These are phyloP conservation scores for Mortierella alpina DNA, from an alignment of 192 early-diverging fungal genomes.

Conservation along the genomic window DNA sequence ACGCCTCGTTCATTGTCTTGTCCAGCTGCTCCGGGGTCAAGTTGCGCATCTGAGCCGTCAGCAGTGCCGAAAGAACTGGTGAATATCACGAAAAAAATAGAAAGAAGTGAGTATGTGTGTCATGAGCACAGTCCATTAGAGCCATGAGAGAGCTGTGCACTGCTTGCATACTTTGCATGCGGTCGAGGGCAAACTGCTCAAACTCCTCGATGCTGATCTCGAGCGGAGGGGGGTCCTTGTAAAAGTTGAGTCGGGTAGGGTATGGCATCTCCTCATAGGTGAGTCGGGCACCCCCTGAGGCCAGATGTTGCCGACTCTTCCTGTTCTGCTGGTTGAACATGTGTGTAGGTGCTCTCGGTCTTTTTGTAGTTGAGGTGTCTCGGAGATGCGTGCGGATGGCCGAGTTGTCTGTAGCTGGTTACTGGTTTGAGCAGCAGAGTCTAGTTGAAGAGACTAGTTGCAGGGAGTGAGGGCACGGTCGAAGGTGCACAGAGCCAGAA, in stretches of 20 bases:
- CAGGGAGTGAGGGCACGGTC: too few species aligned
- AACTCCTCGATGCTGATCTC: constrained; percentile 80
- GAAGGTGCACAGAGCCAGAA: too few species aligned
- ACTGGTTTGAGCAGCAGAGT: too few species aligned
- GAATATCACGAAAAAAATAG: background rate
- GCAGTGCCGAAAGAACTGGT: constrained; percentile 83
- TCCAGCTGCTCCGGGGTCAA: constrained; percentile 68
- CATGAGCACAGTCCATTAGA: background rate
- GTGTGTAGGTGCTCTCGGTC: background rate
- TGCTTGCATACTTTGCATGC: constrained; percentile 67
- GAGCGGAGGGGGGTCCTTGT: constrained; percentile 67
- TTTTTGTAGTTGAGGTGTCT: too few species aligned
- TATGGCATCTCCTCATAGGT: constrained; percentile 32
- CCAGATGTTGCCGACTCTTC: constrained; percentile 19
- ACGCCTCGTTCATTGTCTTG: constrained; percentile 59
- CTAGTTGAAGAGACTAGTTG: too few species aligned
- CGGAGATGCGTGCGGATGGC: too few species aligned
- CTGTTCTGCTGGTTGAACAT: constrained; percentile 41
- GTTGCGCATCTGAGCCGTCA: constrained; percentile 82
- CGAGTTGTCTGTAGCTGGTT: too few species aligned
- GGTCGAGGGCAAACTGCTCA: constrained; percentile 78
- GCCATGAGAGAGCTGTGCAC: background rate
- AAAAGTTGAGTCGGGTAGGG: constrained; percentile 73
- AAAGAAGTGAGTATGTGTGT: background rate
- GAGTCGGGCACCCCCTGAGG: constrained; percentile 11